These are phyloP conservation scores for Zangia roseola DNA, from an alignment of 768 basidiomycete genomes.

Conservation along the genomic window DNA sequence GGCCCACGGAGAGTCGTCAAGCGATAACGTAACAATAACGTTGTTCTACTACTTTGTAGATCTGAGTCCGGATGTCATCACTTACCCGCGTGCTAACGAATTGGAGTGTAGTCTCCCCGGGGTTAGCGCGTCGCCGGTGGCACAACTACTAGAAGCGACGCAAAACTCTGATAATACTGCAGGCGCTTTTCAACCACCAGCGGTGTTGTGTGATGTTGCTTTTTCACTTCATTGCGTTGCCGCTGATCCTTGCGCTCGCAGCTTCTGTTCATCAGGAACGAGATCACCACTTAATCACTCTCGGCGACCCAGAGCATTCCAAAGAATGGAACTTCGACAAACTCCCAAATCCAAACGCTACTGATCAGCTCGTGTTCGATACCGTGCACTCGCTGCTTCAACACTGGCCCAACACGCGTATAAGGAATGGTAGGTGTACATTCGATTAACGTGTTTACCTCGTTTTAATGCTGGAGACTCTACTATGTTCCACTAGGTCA, in stretches of 20 bases:
- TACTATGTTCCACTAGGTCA: not conserved
- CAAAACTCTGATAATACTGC: too few relatives aligned
- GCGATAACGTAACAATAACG: too few relatives aligned
- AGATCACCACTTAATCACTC: not conserved
- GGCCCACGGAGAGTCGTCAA: too few relatives aligned
- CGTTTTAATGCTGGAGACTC: too few relatives aligned
- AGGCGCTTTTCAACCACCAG: not conserved
- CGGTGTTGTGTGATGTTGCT: not conserved
- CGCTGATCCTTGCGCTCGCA: not conserved
- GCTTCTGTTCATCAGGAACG: not conserved
- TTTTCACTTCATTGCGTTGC: not conserved
- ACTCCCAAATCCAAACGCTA: constrained; percentile 27
- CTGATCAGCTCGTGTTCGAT: constrained; percentile 34
- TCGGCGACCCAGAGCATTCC: not conserved
- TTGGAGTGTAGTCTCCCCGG: too few relatives aligned
- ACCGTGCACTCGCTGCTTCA: constrained; percentile 23
- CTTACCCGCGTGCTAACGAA: too few relatives aligned
- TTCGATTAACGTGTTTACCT: too few relatives aligned
- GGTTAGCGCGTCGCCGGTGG: too few relatives aligned
- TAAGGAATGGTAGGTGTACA: too few relatives aligned
- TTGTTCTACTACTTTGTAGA: too few relatives aligned
- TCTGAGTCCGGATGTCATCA: too few relatives aligned
- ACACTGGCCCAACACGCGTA: not conserved
- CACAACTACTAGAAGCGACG: too few relatives aligned
- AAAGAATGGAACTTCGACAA: constrained; percentile 20